A percentile compares a stretch with the other conserved stretches of the same genome.
Evolutionary conservation across 2,329 filamentous ascomycete genomes (phyloP).

Genomic region (Aspergillaceae sp.): DNA sequence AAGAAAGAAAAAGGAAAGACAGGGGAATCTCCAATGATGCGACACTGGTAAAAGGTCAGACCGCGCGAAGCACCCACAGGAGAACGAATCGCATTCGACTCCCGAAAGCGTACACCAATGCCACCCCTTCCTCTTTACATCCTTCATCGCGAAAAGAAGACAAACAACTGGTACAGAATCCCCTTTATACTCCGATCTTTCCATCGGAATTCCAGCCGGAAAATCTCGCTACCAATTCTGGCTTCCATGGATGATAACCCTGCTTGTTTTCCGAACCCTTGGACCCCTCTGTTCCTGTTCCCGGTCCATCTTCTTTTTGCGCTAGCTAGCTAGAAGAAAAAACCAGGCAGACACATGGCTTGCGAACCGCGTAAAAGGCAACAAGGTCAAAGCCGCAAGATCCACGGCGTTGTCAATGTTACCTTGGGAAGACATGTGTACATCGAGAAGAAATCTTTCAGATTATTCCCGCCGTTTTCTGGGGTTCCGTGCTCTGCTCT

Average conservation of each 20-base stretch:
- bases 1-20: slow-evolving; percentile 3
- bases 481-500: slow-evolving; percentile 35
- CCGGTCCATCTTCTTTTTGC: slow-evolving; percentile 1
- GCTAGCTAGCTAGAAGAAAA: not conserved
- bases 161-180: slow-evolving; percentile 5
- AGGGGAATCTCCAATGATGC: slow-evolving; percentile 33
- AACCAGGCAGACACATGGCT: slow-evolving; percentile 16
- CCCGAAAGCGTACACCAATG: slow-evolving; percentile 17
- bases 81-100: slow-evolving; percentile 3
- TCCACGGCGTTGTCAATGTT: slow-evolving; percentile 10
- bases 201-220: not conserved
- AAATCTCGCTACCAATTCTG: not conserved
- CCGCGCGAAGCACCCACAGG: slow-evolving; percentile 10
- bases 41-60: slow-evolving; percentile 42
- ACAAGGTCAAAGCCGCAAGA: slow-evolving; percentile 16
- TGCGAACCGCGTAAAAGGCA: slow-evolving; percentile 12
- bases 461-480: slow-evolving; percentile 21
- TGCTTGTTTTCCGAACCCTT: not conserved
- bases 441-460: slow-evolving; percentile 5
- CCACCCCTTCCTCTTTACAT: not conserved
- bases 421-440: slow-evolving; percentile 23
- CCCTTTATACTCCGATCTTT: not conserved
- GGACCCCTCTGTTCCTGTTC: not conserved
- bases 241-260: not conserved
- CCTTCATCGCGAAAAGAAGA: not conserved